phyloP scores from a whole-genome alignment of 2,329 filamentous ascomycete species.

The Trichophyton mentagrophytes region DNA sequence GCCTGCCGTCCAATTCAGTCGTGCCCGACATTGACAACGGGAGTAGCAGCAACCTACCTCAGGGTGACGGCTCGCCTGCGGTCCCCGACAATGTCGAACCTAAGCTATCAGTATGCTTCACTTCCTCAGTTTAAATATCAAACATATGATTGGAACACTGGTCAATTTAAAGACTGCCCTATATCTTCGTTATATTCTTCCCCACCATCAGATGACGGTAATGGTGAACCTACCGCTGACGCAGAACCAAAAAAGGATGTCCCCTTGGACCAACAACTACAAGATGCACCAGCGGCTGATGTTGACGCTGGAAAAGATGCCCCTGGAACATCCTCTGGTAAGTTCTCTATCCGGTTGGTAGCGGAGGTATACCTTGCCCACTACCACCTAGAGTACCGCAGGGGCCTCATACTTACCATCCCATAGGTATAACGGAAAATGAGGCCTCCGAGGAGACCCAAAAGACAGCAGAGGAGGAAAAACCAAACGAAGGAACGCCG shows the following conservation, averaged over 20 bases:
- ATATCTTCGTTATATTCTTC: conserved; percentile 22
- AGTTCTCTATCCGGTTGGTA: not conserved
- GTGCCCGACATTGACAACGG: conserved; percentile 12
- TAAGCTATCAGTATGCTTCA: conserved; percentile 31
- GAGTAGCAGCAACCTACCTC: conserved; percentile 19
- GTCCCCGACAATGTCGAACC: conserved; percentile 25
- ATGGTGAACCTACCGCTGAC: conserved; percentile 25
- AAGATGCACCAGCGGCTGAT: conserved; percentile 5
- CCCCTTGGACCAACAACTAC: conserved; percentile 13
- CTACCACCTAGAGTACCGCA: not conserved
- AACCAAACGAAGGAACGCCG: not conserved
- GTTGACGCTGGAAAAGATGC: not conserved
- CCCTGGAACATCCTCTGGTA: conserved; percentile 8
- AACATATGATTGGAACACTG: conserved; percentile 28
- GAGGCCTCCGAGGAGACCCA: not conserved
- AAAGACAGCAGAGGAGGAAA: not conserved
- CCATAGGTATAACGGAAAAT: conserved; percentile 1
- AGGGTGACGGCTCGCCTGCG: conserved; percentile 21
- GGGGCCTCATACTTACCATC: not conserved
- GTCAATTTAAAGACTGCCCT: conserved; percentile 27
- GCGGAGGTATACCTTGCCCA: not conserved
- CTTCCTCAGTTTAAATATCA: conserved; percentile 33
- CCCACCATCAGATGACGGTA: conserved; percentile 25
- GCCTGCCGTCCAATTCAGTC: conserved; percentile 19
- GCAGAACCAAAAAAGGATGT: conserved; percentile 22